Evolutionary conservation across 2,329 filamentous ascomycete genomes (phyloP), one percentile per base, ranked within the genome.

Genomic region (Tolypocladium nubicola): DNA sequence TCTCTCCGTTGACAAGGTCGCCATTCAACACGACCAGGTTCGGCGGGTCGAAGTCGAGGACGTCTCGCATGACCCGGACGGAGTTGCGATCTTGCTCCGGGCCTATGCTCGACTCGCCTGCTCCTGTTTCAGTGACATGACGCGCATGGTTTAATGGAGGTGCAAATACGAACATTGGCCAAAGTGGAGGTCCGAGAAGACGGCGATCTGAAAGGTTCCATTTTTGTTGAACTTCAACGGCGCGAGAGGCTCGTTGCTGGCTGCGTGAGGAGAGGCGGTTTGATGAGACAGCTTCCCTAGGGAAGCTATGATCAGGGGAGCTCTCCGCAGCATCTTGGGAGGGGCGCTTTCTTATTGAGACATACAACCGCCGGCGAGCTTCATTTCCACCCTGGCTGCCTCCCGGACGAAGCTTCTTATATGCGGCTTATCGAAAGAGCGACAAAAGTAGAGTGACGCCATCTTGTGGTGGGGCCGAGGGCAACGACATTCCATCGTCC

Each of bases 151-250:
- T 47, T 3, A 30, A 30, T 7, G 16, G 45, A 33, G 5, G 16
- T 30, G 47, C 2, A n/a, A 13, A 23, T 14, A 67, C 72, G 61
- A 69, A 82, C 82, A 79, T 68, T 90, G 87, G 14, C 86, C 87
- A 65, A 87, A 87, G 66, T 90, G 87, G 8, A 90, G 69, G 62
- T 90, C 87, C 37, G 82, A 79, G 60, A 90, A 87, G 13, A 90
- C 77, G 2, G 82, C 72, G 41, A 82, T 71, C 56, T 80, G 76
- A 62, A 82, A 81, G 0, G 71, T 76, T 6, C 77, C 77, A 52
- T 78, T 72, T 0, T 62, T 23, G 10, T 66, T 67, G 61, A 81
- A 79, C 47, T 50, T 33, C 8, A 50, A 30, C 2, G 47, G 30
- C 11, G 47, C 26, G 26, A 50, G 30, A 50, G 47, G 11, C 19